These are phyloP conservation scores for Pseudogymnoascus sp. DNA, from an alignment of 2,329 filamentous ascomycete species.

Conservation along the genomic window DNA sequence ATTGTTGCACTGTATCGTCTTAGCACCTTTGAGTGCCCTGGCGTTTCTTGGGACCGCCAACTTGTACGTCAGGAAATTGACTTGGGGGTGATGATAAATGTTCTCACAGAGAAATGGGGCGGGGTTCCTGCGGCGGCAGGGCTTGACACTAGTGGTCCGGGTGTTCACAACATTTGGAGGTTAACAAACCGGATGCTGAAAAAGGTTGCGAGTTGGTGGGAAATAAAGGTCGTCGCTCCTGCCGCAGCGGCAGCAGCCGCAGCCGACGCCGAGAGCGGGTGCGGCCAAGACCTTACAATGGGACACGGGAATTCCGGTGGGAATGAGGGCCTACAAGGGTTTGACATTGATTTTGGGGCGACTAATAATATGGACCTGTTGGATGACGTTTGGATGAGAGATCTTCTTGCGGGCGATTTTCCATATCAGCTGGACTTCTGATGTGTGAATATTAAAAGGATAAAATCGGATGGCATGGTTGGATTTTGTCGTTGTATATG, in stretches of 20 bases:
- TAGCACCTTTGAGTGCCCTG: not conserved
- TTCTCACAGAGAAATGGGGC: not conserved
- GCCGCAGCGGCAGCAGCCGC: not conserved
- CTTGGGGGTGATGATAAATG: not conserved
- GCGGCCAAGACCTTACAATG: not conserved
- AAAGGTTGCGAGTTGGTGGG: slow-evolving; percentile 1
- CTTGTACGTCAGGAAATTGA: not conserved
- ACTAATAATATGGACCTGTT: slow-evolving; percentile 2
- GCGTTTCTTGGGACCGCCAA: slow-evolving; percentile 1
- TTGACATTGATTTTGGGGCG: slow-evolving; percentile 2
- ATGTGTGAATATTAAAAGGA: not conserved
- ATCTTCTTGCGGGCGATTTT: slow-evolving; percentile 6
- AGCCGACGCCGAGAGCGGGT: not conserved
- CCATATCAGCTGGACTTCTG: slow-evolving; percentile 2
- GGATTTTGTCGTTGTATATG: not conserved
- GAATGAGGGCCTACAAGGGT: not conserved
- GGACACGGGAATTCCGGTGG: not conserved
- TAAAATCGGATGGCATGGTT: not conserved
- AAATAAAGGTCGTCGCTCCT: slow-evolving; percentile 2
- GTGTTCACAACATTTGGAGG: not conserved
- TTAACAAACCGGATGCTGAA: slow-evolving; percentile 1
- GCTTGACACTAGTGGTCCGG: not conserved
- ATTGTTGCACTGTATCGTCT: not conserved
- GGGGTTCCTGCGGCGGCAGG: not conserved
- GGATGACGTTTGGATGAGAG: slow-evolving; percentile 4